Percentiles rank a stretch among this genome's conserved stretches.
Evolutionary conservation across 2,329 filamentous ascomycete genomes (phyloP).

Genomic region (Aphanoascus verrucosus): DNA sequence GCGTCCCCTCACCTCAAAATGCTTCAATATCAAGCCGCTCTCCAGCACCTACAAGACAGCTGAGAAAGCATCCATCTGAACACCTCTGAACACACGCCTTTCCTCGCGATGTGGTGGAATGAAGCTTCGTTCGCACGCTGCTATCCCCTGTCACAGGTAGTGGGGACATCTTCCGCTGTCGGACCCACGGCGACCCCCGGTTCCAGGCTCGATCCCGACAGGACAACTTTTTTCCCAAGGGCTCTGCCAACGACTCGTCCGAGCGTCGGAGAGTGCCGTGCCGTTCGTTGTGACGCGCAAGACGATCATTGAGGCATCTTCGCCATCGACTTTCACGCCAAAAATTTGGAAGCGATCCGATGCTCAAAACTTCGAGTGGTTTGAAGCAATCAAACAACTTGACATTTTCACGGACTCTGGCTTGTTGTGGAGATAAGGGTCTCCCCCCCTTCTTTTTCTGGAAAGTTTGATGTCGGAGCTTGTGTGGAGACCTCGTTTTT

Average conservation of each 20-base stretch:
- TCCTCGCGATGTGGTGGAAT: conserved; percentile 1
- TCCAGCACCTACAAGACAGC: neutral
- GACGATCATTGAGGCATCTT: no score
- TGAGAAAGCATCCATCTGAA: neutral
- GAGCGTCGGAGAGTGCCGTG: no score
- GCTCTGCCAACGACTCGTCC: neutral
- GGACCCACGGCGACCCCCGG: neutral
- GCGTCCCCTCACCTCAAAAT: neutral
- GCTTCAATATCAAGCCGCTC: neutral
- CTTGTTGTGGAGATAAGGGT: neutral
- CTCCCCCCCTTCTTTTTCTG: neutral
- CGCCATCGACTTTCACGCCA: no score
- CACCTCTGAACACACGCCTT: neutral
- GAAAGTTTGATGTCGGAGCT: conserved; percentile 2
- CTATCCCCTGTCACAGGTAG: neutral
- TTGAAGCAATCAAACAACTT: no score
- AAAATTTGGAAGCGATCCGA: no score
- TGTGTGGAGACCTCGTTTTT: neutral
- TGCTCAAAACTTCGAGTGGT: no score
- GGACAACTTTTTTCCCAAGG: neutral
- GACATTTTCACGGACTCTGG: no score
- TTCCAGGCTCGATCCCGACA: neutral
- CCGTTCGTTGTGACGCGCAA: no score
- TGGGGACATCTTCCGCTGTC: neutral
- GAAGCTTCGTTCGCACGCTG: conserved; percentile 5